Evolutionary conservation across 176 grass and related monocot genomes (phyloP).

Genomic region (Sorghum bicolor): DNA sequence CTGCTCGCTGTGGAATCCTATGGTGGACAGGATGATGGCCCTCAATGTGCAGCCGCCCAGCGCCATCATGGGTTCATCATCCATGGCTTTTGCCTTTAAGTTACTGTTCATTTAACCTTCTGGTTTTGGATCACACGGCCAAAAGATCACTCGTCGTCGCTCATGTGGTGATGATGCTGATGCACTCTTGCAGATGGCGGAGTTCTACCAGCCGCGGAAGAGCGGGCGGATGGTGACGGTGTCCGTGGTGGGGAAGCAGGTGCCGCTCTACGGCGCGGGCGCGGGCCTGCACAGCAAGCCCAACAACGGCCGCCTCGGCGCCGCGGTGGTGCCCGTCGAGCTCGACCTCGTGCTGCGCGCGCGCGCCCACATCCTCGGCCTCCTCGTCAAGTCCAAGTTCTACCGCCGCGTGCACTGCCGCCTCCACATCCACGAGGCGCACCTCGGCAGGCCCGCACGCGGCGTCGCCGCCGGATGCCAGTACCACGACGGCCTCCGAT

Average conservation of each 20-base stretch:
- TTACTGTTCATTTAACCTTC: not conserved
- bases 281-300: conserved; percentile 68
- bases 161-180: too few relatives aligned
- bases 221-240: conserved; percentile 64
- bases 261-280: conserved; percentile 91
- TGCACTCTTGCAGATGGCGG: conserved; percentile 60
- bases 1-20: conserved; percentile 20
- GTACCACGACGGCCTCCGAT: conserved; percentile 47
- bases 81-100: not conserved
- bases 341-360: conserved; percentile 68
- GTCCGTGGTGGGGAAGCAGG: conserved; percentile 66
- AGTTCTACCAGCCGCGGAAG: conserved; percentile 82
- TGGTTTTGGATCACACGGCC: not conserved
- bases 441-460: conserved; percentile 41
- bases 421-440: conserved; percentile 53
- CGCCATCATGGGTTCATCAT: not conserved
- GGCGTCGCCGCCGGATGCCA: conserved; percentile 46
- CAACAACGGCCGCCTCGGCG: conserved; percentile 57
- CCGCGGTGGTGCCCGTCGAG: conserved; percentile 63
- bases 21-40: conserved; percentile 27
- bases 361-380: conserved; percentile 81
- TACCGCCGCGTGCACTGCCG: conserved; percentile 67
- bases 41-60: not conserved
- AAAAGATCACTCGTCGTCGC: too few relatives aligned
- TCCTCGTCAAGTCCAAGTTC: conserved; percentile 92